A percentile compares a stretch with the other conserved stretches of the same genome.
Evolutionary conservation across 352 stramenopile genomes (phyloP).

Genomic region (Globisporangium paddicum): DNA sequence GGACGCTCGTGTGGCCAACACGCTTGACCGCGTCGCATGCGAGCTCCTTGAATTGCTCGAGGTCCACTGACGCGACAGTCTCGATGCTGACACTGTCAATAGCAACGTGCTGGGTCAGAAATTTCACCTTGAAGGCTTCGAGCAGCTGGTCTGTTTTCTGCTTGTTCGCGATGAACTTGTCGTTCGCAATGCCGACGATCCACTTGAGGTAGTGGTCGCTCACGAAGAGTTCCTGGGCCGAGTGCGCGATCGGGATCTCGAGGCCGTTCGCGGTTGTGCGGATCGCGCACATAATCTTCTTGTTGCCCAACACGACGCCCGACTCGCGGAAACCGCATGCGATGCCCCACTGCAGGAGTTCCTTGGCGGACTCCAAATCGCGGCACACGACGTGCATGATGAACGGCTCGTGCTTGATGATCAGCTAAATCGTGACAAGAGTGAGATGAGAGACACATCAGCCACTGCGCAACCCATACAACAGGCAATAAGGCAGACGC

Average conservation of each 20-base stretch:
- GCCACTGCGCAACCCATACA: not conserved
- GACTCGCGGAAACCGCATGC: slow-evolving; percentile 86
- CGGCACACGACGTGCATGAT: slow-evolving; percentile 91
- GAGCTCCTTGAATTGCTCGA: slow-evolving; percentile 13
- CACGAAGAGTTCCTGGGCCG: slow-evolving; percentile 46
- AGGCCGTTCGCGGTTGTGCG: slow-evolving; percentile 83
- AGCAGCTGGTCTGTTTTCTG: slow-evolving; percentile 69
- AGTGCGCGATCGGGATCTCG: slow-evolving; percentile 79
- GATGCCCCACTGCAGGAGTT: slow-evolving; percentile 80
- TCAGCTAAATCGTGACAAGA: slow-evolving; percentile 33
- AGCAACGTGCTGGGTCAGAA: slow-evolving; percentile 6
- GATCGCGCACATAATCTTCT: slow-evolving; percentile 90
- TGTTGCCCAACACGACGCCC: slow-evolving; percentile 83
- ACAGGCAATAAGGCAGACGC: not conserved
- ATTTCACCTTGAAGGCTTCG: slow-evolving; percentile 44
- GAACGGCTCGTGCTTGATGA: slow-evolving; percentile 91
- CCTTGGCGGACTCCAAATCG: slow-evolving; percentile 69
- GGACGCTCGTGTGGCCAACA: slow-evolving; percentile 58
- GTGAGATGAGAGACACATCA: not conserved
- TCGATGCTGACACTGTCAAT: not conserved
- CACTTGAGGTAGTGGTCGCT: slow-evolving; percentile 63
- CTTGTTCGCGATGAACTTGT: slow-evolving; percentile 81
- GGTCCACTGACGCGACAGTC: slow-evolving; percentile 9
- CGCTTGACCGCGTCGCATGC: slow-evolving; percentile 35
- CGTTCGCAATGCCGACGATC: slow-evolving; percentile 79